Base-by-base conservation (phyloP, 2,329 filamentous ascomycete genomes). In the Trichoderma sp. region DNA sequence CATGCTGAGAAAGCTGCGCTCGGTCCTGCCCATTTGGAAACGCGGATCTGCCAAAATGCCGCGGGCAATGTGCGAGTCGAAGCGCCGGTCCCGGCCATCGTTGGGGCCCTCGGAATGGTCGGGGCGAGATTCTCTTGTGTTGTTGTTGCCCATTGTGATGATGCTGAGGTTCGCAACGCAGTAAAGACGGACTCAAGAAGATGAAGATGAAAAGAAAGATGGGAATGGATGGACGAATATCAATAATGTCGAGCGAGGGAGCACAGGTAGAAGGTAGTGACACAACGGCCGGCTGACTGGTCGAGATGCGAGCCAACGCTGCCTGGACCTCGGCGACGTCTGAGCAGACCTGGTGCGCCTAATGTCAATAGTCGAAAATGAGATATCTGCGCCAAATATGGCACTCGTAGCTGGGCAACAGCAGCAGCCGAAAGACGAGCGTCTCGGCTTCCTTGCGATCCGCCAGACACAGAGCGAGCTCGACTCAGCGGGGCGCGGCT, bases 1-100 rank as follows among this genome's bases (percentile, higher is more conserved):
- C 30, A 86, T 75, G 12, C 83, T 73, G 28, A 77, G 76, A 17
- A 86, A 71, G 45, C 86, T 83, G 9, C 77, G 75, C 21, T 83
- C 77, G 68, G 78, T 80, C 55, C 73, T 67, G 56, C 74, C 74
- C 26, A 69, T 70, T 41, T 70, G 69, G 39, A 71, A 64, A 67
- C 67, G 34, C 54, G 69, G 64, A 34, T 72, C 72, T 1, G 50
- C 60, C 50, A 55, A 55, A 55, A 70, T 69, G 21, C 70, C 68
- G 19, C 71, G 69, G 44, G 52, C 26, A 9, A 69, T 65, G 44
- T 74, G 70, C n/a, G 68, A 67, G 3, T 66, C 63, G 21, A 68
- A 65, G 24, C 57, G 63, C 14, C 66, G 66, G 44, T 71, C 68
- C 45, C 71, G 72, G 54, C 69, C 67, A 56, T 71, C 69, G 59